Percentiles rank a stretch among this genome's conserved stretches.
Conservation (phyloP, 805 yeast species). For the Lipomyces spencermartinsiae region DNA sequence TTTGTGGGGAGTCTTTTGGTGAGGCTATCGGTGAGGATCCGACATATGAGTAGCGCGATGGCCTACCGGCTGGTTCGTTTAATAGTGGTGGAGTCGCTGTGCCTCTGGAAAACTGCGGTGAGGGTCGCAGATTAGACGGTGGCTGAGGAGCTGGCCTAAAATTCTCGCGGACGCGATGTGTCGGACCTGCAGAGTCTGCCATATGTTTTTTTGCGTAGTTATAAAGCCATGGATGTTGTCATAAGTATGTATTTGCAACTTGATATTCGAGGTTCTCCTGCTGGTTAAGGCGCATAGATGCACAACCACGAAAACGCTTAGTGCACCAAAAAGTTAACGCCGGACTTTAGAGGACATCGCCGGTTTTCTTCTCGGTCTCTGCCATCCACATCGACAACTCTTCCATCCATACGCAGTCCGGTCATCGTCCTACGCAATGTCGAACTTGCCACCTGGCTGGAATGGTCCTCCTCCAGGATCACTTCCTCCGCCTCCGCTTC, state of each 20-base stretch:
- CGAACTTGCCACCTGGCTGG: slow-evolving; percentile 32
- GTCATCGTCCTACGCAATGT: slow-evolving; percentile 18
- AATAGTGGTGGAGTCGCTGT: background rate
- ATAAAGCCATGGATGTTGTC: background rate
- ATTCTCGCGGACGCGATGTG: background rate
- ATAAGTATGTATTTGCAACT: too few relatives aligned
- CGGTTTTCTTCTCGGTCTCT: background rate
- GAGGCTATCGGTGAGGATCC: background rate
- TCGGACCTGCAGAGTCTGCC: background rate
- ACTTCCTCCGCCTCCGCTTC: slow-evolving; percentile 27
- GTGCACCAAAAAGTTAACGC: background rate
- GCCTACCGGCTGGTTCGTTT: background rate
- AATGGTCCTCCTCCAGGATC: slow-evolving; percentile 24
- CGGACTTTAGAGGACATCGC: background rate
- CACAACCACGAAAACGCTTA: background rate
- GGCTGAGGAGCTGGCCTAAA: background rate
- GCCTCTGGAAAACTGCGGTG: background rate
- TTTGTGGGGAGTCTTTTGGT: background rate
- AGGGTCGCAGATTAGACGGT: background rate
- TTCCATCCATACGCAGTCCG: slow-evolving; percentile 2
- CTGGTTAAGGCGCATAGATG: background rate
- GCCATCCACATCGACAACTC: background rate
- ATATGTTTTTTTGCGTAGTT: background rate
- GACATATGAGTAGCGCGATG: background rate
- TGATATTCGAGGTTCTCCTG: too few relatives aligned